Evolutionary conservation across 2,329 filamentous ascomycete genomes (phyloP), one percentile per base, ranked within the genome.

Genomic region (Nectriaceae sp.): DNA sequence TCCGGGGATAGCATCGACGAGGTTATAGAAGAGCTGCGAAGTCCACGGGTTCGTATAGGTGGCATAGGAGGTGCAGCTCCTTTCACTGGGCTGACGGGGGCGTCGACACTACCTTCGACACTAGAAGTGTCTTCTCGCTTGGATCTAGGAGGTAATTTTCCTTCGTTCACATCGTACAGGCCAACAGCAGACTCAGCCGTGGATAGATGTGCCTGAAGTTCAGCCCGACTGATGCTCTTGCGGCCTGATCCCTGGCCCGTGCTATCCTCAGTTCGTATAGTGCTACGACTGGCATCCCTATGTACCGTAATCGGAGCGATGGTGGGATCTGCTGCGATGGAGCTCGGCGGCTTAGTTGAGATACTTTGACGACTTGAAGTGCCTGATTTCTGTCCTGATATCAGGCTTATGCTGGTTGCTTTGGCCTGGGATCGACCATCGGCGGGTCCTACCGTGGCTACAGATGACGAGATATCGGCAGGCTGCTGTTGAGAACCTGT

Each of bases 291-390:
- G 19, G 65, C 63, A 44, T 83, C 78, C 50, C 67, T 70, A 49
- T 79, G 76, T 46, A 78, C 73, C 42, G 77, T 76, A 11, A 78
- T 68, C 3, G 81, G 75, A 1, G 76, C 70, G 22, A 81, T 75
- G 52, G 68, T 76, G 21, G 70, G 70, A 18, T 74, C 71, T 4
- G 69, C 67, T 5, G 70, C 62, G 2, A 70, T 69, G n/a, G 70
- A 64, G 16, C 72, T 70, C 40, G 73, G 75, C 3, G 70, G 66
- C 40, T 75, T 73, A 46, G 70, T 75, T 2, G 74, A 66, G 3
- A 76, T 60, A 20, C 64, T 72, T 49, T 73, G 74, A 3, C 66
- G 63, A 46, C 63, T 72, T 3, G 69, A 63, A 1, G 69, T 55
- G 11, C 65, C 63, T 1, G 77, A 72, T 52, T 76, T 81, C 4